Evolutionary conservation across 2,329 filamentous ascomycete genomes (phyloP).

Genomic region (Calonectria montana): DNA sequence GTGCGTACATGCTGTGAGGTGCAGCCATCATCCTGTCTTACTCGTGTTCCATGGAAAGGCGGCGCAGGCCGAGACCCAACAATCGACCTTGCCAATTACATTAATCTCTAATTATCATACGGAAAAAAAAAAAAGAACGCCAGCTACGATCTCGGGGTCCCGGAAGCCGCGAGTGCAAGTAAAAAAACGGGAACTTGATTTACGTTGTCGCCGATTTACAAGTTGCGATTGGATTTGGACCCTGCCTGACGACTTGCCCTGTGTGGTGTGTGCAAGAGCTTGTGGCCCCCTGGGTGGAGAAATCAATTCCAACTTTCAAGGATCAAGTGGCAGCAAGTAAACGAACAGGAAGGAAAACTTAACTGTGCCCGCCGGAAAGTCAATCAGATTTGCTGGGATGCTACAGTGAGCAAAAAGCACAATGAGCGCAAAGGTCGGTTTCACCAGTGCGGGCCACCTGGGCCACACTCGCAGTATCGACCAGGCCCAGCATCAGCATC

Average conservation of each 20-base stretch:
- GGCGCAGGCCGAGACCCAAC: constrained; percentile 13
- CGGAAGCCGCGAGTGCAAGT: neutral
- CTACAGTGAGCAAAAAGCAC: constrained; percentile 35
- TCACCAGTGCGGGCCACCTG: constrained; percentile 43
- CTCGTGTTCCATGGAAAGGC: constrained; percentile 21
- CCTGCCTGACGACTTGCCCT: neutral
- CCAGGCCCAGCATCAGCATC: constrained; percentile 30
- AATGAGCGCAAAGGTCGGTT: constrained; percentile 45
- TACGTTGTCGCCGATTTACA: neutral
- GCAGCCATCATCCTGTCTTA: constrained; percentile 15
- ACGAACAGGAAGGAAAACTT: neutral
- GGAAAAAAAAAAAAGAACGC: neutral
- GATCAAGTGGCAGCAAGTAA: constrained; percentile 11
- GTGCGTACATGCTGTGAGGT: constrained; percentile 5
- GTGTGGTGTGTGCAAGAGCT: constrained; percentile 8
- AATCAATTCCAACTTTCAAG: constrained; percentile 1
- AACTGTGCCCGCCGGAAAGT: constrained; percentile 4
- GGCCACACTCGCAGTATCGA: constrained; percentile 30
- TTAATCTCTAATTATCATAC: constrained; percentile 19
- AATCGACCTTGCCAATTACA: constrained; percentile 3
- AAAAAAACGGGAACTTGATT: neutral
- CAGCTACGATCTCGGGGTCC: neutral
- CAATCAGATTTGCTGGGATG: constrained; percentile 40
- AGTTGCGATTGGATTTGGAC: constrained; percentile 13
- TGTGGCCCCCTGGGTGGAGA: constrained; percentile 16